Percentiles rank a stretch among this genome's conserved stretches.
Evolutionary conservation across 768 basidiomycete genomes (phyloP).

Genomic region (Tylopilus felleus): DNA sequence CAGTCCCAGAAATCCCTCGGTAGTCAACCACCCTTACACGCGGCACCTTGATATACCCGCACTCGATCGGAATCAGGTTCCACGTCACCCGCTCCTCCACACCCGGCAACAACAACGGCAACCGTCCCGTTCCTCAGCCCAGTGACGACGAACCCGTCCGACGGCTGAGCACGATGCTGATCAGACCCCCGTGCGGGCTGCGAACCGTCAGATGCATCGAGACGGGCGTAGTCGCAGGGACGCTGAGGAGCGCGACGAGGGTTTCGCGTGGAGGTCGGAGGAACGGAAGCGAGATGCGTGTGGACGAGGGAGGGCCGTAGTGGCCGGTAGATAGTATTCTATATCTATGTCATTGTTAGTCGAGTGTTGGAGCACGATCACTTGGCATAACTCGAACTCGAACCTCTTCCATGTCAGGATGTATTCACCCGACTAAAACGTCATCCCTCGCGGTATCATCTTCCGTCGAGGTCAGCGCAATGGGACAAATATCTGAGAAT

Average conservation of each 20-base stretch:
- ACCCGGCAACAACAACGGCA: constrained; percentile 74
- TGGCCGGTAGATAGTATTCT: constrained; percentile 49
- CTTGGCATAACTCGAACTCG: too few relatives aligned
- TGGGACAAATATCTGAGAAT: constrained; percentile 53
- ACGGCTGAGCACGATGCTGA: constrained; percentile 64
- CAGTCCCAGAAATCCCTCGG: constrained; percentile 36
- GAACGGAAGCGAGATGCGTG: constrained; percentile 54
- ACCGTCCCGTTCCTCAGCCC: constrained; percentile 64
- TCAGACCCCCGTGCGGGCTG: constrained; percentile 57
- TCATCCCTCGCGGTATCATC: constrained; percentile 33
- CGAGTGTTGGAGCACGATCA: not conserved
- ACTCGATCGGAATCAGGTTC: constrained; percentile 71
- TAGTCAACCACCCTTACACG: constrained; percentile 56
- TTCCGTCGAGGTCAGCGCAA: constrained; percentile 45
- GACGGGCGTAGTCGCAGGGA: constrained; percentile 55
- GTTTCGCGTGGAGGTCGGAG: constrained; percentile 59
- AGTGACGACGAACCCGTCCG: constrained; percentile 78
- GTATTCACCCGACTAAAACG: constrained; percentile 50
- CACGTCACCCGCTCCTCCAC: constrained; percentile 63
- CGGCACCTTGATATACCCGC: constrained; percentile 64
- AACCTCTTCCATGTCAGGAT: constrained; percentile 66
- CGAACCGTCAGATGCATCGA: constrained; percentile 57
- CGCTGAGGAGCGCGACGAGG: constrained; percentile 61
- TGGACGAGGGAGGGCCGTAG: constrained; percentile 45
- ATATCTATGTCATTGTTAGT: not conserved